Evolutionary conservation across 495 filamentous ascomycete species (phyloP).

Genomic region (Tuber microsphaerosporum): DNA sequence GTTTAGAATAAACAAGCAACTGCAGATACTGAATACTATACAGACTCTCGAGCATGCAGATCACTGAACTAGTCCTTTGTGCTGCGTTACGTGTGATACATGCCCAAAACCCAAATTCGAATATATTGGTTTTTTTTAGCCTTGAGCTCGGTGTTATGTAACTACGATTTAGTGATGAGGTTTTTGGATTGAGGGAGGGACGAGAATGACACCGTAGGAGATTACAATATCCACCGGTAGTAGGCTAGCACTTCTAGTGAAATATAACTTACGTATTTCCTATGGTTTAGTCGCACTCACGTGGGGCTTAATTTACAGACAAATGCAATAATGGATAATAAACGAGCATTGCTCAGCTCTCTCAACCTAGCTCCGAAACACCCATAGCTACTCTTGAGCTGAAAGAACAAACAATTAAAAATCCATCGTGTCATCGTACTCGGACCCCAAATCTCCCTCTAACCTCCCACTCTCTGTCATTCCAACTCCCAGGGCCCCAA

Average conservation of each 20-base stretch:
- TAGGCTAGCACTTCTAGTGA: neutral
- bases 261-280: neutral
- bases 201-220: neutral
- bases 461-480: conserved; percentile 21
- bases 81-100: no score
- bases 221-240: neutral
- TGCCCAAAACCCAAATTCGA: neutral
- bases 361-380: neutral
- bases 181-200: neutral
- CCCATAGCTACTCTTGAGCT: neutral
- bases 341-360: neutral
- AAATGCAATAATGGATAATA: neutral
- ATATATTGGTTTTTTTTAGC: neutral
- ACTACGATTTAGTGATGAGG: neutral
- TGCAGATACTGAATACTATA: no score
- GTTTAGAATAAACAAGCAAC: no score
- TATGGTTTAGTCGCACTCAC: neutral
- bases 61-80: no score
- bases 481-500: conserved; percentile 1
- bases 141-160: neutral
- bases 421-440: conserved; percentile 35
- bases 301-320: neutral
- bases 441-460: conserved; percentile 26
- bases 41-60: no score
- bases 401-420: conserved; percentile 16